Conservation (phyloP, 208 protist genomes). For the Lotmaria passim region DNA sequence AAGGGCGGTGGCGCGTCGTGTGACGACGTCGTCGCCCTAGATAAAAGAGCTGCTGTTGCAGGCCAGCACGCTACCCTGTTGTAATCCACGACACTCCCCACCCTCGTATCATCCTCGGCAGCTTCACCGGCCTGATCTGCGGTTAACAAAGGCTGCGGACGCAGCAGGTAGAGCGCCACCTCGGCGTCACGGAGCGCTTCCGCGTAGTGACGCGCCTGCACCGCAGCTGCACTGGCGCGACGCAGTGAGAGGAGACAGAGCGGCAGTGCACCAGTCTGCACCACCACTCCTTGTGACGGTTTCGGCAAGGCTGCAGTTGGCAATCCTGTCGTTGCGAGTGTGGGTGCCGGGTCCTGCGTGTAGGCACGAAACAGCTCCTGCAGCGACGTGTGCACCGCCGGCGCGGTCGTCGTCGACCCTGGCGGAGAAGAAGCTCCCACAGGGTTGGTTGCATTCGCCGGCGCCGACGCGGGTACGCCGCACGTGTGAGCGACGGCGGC, state of each 20-base stretch:
- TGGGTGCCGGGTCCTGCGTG: not conserved
- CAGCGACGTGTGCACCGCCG: constrained; percentile 9
- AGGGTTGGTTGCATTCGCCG: no score
- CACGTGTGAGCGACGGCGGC: not conserved
- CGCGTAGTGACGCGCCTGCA: constrained; percentile 13
- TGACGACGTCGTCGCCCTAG: not conserved
- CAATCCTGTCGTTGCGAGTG: not conserved
- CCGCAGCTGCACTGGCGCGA: constrained; percentile 19
- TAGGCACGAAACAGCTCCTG: constrained; percentile 12
- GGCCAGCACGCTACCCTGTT: not conserved
- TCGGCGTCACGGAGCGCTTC: constrained; percentile 25
- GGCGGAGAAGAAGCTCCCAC: constrained; percentile 8
- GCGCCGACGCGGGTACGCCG: no score
- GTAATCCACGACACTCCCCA: not conserved
- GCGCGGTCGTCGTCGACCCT: not conserved
- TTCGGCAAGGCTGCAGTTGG: not conserved
- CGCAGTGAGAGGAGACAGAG: constrained; percentile 29
- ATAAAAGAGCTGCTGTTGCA: not conserved
- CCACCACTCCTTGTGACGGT: not conserved
- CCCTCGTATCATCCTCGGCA: not conserved
- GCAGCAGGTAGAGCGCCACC: constrained; percentile 17
- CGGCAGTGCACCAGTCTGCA: constrained; percentile 17
- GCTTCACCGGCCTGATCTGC: not conserved
- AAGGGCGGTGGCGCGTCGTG: no score
- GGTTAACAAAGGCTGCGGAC: not conserved